Evolutionary conservation across 106 monocot genomes (phyloP).

Genomic region (Phalaenopsis equestris): DNA sequence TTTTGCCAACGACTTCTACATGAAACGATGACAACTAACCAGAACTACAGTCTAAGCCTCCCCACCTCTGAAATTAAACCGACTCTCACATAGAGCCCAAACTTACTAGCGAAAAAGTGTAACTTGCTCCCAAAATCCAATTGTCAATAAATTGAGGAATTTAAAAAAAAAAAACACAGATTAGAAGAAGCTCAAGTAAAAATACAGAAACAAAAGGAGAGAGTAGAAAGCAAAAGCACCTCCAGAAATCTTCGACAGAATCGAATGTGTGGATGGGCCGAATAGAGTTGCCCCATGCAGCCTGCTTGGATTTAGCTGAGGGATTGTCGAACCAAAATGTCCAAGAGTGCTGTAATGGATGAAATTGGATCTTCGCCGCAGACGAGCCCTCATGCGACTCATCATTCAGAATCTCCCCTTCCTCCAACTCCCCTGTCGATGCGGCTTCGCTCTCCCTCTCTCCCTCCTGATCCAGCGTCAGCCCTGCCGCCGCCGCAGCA

Average conservation of each 20-base stretch:
- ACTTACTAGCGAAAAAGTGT: too few species aligned
- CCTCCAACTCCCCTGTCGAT: slow-evolving; percentile 18
- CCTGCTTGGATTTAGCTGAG: slow-evolving; percentile 41
- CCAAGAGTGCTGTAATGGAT: slow-evolving; percentile 74
- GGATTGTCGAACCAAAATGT: slow-evolving; percentile 90
- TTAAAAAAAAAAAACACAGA: too few species aligned
- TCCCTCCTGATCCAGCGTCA: neutral
- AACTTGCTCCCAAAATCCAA: too few species aligned
- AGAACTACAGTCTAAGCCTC: too few species aligned
- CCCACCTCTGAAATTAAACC: too few species aligned
- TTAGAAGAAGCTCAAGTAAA: too few species aligned
- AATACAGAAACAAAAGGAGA: too few species aligned
- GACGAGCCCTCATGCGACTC: neutral
- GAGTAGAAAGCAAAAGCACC: slow-evolving; percentile 15
- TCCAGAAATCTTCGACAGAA: slow-evolving; percentile 84
- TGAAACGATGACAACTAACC: too few species aligned
- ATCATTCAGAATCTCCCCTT: slow-evolving; percentile 29
- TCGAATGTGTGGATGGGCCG: slow-evolving; percentile 63
- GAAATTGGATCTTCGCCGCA: slow-evolving; percentile 7
- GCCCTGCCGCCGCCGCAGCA: neutral
- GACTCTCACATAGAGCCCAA: too few species aligned
- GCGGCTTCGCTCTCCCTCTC: neutral
- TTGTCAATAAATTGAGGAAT: too few species aligned
- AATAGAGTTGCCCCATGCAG: slow-evolving; percentile 70
- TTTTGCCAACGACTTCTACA: too few species aligned